Evolutionary conservation across 257 asterid genomes (phyloP).

Genomic region (Nicotiana knightiana): DNA sequence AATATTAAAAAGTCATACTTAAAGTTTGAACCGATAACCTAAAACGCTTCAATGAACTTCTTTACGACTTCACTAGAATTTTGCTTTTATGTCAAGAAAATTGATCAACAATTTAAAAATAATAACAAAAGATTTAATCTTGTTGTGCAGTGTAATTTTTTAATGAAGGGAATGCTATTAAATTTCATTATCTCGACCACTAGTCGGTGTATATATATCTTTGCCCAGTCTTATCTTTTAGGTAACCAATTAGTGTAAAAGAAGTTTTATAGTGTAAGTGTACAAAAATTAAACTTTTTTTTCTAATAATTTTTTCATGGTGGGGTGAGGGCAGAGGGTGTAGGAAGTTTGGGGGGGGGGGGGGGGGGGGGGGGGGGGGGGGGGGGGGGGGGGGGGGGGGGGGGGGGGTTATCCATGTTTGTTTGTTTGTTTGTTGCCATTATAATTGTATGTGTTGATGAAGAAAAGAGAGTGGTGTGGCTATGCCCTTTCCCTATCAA

Average conservation of each 20-base stretch:
- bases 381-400: background rate
- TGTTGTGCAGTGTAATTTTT: no score
- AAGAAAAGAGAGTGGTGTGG: background rate
- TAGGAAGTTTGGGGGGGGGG: background rate
- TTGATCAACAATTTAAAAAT: no score
- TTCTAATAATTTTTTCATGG: background rate
- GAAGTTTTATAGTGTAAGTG: background rate
- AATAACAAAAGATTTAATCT: no score
- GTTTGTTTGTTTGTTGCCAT: conserved; percentile 5
- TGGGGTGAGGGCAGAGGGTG: background rate
- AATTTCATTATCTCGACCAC: no score
- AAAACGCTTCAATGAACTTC: no score
- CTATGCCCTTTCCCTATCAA: conserved; percentile 6
- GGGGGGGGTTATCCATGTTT: background rate
- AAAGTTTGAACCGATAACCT: no score
- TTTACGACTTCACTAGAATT: no score
- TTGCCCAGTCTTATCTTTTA: background rate
- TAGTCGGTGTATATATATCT: no score
- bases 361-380: background rate
- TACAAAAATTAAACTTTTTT: background rate
- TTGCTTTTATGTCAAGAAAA: no score
- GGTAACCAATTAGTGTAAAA: background rate
- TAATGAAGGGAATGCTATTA: no score
- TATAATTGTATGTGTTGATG: background rate
- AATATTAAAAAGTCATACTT: no score